Base-by-base conservation (phyloP, 2,329 filamentous ascomycete species). In the Nectriaceae sp. region DNA sequence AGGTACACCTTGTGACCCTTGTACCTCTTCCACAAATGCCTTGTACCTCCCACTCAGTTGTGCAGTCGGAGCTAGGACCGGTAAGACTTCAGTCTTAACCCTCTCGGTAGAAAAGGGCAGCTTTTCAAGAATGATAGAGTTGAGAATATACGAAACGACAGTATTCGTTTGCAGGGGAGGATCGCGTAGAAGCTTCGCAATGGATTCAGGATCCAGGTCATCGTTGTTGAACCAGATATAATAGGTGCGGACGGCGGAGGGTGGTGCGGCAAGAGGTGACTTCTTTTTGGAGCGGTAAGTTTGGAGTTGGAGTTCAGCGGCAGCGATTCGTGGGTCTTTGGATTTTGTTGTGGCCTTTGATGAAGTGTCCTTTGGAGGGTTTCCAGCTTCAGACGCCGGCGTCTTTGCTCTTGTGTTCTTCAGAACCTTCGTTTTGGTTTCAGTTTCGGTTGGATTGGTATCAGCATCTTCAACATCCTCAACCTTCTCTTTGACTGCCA, bases 161-260 rank as follows among this genome's bases (percentile, higher is more conserved):
- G 83, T 88, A 13, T 59, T 65, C 0, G 66, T 70, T 52, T 78
- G 72, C 3, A 89, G 64, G 2, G 86, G 84, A 13, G 84, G 83
- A 10, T 82, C 70, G 2, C 84, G 75, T n/a, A 87, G 67, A 2
- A 87, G 53, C 3, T 61, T 66, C 2, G 83, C 83, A 15, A 88
- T 70, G 1, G 71, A 67, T 1, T 67, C 59, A 0, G 83, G 71
- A 0, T 64, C 55, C 16, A 88, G 69, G 11, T 73, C 68, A 6
- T 75, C 64, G 47, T 83, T 75, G 4, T 68, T 53, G 46, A 83
- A 72, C 87, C 87, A 90, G 18, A 90, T 66, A 54, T 77, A 80
- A 59, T 88, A 89, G 1, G 83, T 75, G 13, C 82, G 76, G 2
- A 88, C 65, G 2, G 68, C 62, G 2, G 73, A 56, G 3, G 61